Base-by-base conservation (phyloP, 345 rosid genomes). In the Corymbia maculata region DNA sequence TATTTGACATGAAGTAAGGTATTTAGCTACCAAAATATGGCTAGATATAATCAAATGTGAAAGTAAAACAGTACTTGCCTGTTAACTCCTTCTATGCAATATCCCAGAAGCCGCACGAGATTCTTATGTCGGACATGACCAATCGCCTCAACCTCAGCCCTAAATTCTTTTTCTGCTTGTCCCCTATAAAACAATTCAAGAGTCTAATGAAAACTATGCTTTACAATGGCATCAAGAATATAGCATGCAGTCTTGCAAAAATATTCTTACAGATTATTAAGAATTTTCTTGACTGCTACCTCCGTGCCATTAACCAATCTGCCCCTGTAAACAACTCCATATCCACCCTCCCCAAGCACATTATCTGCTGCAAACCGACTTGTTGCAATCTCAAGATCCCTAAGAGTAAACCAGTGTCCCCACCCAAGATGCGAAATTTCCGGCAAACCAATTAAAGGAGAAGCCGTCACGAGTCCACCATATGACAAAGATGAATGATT, bases 361-460 rank as follows among this genome's bases (percentile, higher is more conserved):
- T 97, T 97, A 88, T 94, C 97, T 1, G 95, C 90, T 42, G 97
- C 88, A 88, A 97, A 97, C 79, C 94, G 94, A 87, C 92, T 92
- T 11, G 99, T 97, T 10, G 99, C 98, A 42, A 93, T 91, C 90
- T 96, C 94, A 88, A 97, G 99, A 93, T 97, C 99, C 92, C 99
- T 93, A 66, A 97, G 98, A 86, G 99, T 97, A 92, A 97, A 97
- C 98, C 99, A 97, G 87, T 97, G 99, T 68, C 99, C 99, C 99
- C 99, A 97, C 68, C 99, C 99, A 88, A 97, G 98, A 90, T 95
- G 99, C 1, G 99, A 96, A 89, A 91, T 86, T 89, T 97, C 99
- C 12, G 99, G 99, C 93, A 97, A 91, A 87, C 99, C 99, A 89
- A 97, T 88, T 90, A 97, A 94, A 85, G 97, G 99, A 86, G 99